A percentile compares a stretch with the other conserved stretches of the same genome.
Conservation (phyloP, 2,329 filamentous ascomycete species). For the Fusarium austroafricanum region DNA sequence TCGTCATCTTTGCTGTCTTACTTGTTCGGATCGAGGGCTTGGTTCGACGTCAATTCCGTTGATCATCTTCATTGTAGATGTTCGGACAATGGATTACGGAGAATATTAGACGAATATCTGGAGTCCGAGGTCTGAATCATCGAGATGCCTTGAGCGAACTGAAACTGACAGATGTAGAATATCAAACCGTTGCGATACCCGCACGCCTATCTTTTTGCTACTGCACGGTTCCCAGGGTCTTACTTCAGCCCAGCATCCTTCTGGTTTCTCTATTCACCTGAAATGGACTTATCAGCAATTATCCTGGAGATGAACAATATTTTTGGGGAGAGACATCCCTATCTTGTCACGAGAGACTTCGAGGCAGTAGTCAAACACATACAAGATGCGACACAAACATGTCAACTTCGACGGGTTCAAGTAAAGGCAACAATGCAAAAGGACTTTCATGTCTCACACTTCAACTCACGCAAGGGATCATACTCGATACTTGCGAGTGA, state of each 20-base stretch:
- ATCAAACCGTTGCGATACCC: slow-evolving; percentile 71
- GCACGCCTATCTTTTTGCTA: slow-evolving; percentile 77
- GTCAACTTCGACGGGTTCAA: slow-evolving; percentile 9
- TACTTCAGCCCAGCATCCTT: slow-evolving; percentile 82
- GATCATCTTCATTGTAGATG: slow-evolving; percentile 71
- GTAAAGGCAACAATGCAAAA: slow-evolving; percentile 71
- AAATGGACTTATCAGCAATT: slow-evolving; percentile 70
- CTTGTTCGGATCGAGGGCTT: slow-evolving; percentile 52
- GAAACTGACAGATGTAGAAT: slow-evolving; percentile 56
- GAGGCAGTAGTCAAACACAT: slow-evolving; percentile 36
- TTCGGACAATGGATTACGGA: slow-evolving; percentile 65
- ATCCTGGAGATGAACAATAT: slow-evolving; percentile 82
- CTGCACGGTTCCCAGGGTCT: slow-evolving; percentile 75
- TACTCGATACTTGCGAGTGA: slow-evolving; percentile 65
- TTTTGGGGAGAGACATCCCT: slow-evolving; percentile 73
- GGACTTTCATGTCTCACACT: slow-evolving; percentile 81
- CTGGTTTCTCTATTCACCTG: slow-evolving; percentile 78
- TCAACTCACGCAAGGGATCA: slow-evolving; percentile 71
- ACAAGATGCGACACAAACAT: neutral
- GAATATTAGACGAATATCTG: slow-evolving; percentile 72
- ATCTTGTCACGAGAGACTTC: slow-evolving; percentile 47
- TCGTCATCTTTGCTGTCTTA: slow-evolving; percentile 42
- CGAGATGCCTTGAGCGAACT: neutral
- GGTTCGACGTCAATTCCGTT: slow-evolving; percentile 69
- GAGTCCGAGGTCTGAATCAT: slow-evolving; percentile 60